Base-by-base conservation (phyloP, 305 asterid species). In the Stenogyne calaminthoides region DNA sequence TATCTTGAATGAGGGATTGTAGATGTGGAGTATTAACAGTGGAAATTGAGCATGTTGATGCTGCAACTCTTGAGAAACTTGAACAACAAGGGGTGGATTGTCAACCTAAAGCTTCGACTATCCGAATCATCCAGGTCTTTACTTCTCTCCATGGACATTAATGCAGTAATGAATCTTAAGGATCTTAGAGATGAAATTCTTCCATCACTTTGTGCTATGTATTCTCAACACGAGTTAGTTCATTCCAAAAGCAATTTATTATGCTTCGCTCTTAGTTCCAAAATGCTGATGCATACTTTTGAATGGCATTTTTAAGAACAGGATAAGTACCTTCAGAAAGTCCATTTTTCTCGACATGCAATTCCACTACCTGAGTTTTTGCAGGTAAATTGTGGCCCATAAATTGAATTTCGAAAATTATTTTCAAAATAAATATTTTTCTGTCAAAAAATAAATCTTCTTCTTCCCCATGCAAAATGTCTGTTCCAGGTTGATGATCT, bases 271-370 rank as follows among this genome's bases (percentile, higher is more conserved):
- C 7, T 32, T 32, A 32, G 36, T 32, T 0, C 32, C 36, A 67
- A 67, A 51, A 25, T 71, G 54, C 70, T 68, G 51, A 70, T 64
- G 32, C 78, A 69, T 68, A 44, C 12, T 59, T 36, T 71, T 52
- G 39, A 34, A 64, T 40, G 19, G 29, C 66, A 68, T 58, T 69
- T 72, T 68, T 60, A 46, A 49, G 66, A 54, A 78, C 94, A 95
- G 99, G 97, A 95, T 78, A 95, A 95, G 72, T 92, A 86, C 84
- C 93, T 90, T 72, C 99, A 95, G 88, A 95, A 95, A 83, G 94
- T 86, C 64, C 99, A 95, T 81, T 95, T 95, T 78, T 83, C 95
- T 58, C 81, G 63, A 40, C 91, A 90, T 76, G 79, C 75, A 20
- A 95, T 95, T 78, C 99, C 99, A 57, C 83, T 95, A 49, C 90